A percentile compares a stretch with the other conserved stretches of the same genome.
These are phyloP conservation scores for Syzygium aqueum DNA, from an alignment of 345 rosid species.

Conservation along the genomic window DNA sequence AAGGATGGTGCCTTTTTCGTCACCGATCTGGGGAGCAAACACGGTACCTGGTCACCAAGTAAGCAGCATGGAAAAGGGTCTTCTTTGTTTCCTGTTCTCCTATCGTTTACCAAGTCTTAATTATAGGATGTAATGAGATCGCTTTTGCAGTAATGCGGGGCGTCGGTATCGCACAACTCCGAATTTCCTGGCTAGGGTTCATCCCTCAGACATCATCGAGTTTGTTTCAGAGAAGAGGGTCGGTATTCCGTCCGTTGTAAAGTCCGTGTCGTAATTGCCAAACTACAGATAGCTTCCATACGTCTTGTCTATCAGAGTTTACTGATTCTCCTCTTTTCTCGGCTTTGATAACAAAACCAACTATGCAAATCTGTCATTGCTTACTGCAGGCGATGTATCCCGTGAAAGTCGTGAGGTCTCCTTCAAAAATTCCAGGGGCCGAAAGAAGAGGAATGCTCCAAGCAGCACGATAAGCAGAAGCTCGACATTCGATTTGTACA, in stretches of 20 bases:
- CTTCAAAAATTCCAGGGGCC: conserved; percentile 7
- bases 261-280: background rate
- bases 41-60: conserved; percentile 76
- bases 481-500: background rate
- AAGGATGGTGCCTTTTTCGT: conserved; percentile 70
- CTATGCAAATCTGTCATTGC: background rate
- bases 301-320: background rate
- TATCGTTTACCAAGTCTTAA: background rate
- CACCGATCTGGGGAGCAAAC: conserved; percentile 57
- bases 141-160: conserved; percentile 51
- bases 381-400: conserved; percentile 52
- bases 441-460: conserved; percentile 36
- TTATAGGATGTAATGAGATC: background rate
- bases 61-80: conserved; percentile 15
- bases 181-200: conserved; percentile 45
- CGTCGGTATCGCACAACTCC: conserved; percentile 40
- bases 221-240: conserved; percentile 73
- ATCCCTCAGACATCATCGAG: conserved; percentile 44
- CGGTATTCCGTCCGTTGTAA: background rate
- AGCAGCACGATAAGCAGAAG: conserved; percentile 29
- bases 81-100: background rate
- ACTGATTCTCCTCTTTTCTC: background rate
- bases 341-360: background rate
- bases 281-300: background rate
- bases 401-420: conserved; percentile 56